These are phyloP conservation scores for Alnus rubra DNA, from an alignment of 306 rosid species.

Conservation along the genomic window DNA sequence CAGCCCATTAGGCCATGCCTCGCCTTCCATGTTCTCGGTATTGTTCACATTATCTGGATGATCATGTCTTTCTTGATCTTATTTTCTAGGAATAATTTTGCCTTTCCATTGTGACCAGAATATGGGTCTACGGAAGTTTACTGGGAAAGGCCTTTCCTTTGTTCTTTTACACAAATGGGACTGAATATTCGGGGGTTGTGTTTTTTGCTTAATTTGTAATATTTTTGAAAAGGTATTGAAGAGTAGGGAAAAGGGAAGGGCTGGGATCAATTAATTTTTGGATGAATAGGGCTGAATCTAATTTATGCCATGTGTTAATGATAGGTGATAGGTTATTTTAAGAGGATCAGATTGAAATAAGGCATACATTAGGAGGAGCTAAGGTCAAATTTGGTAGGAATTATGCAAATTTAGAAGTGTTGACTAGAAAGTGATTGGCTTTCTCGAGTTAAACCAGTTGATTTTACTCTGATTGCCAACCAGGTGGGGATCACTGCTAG, in stretches of 20 bases:
- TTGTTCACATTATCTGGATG: conserved; percentile 5
- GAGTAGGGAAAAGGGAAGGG: neutral
- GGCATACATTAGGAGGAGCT: neutral
- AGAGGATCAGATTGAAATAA: neutral
- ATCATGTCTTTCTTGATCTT: neutral
- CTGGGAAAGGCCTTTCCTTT: neutral
- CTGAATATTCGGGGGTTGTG: neutral
- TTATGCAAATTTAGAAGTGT: neutral
- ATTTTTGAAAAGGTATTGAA: neutral
- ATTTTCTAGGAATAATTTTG: neutral
- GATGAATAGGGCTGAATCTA: neutral
- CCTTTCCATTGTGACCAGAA: conserved; percentile 22
- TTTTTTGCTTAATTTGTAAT: neutral
- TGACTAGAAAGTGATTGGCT: neutral
- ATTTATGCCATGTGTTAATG: neutral
- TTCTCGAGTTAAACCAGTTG: neutral
- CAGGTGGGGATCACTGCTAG: neutral
- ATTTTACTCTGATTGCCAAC: neutral
- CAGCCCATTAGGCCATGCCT: conserved; percentile 60
- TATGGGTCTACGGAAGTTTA: neutral
- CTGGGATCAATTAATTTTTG: neutral
- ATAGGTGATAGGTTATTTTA: neutral
- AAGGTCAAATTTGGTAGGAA: neutral
- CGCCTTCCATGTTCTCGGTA: conserved; percentile 66
- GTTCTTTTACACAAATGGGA: neutral